Conservation (phyloP, 75 land plant species). For the Cupressus sempervirens region DNA sequence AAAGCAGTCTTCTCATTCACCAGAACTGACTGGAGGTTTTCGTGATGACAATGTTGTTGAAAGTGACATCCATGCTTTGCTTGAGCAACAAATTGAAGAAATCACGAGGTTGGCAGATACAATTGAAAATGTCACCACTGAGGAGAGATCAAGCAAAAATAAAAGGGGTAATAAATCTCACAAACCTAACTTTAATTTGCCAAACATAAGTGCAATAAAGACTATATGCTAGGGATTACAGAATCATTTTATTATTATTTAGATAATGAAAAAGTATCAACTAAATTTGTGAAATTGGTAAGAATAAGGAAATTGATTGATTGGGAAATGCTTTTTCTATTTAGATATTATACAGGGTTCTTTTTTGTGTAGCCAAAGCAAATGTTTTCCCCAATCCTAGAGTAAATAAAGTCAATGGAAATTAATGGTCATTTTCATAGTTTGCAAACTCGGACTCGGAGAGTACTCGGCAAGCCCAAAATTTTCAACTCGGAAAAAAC, state of each 20-base stretch:
- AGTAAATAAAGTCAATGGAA: neutral
- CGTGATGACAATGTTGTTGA: slow-evolving; percentile 14
- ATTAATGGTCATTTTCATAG: neutral
- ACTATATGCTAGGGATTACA: neutral
- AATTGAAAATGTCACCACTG: slow-evolving; percentile 7
- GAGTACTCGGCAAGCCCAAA: too few species aligned
- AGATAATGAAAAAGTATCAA: neutral
- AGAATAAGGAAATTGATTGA: neutral
- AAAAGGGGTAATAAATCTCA: slow-evolving; percentile 13
- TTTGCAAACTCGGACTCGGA: too few species aligned
- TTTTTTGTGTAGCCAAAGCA: neutral
- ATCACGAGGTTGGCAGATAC: slow-evolving; percentile 20
- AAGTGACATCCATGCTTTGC: slow-evolving; percentile 13
- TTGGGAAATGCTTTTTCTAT: neutral
- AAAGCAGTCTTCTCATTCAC: neutral
- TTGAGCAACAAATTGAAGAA: slow-evolving; percentile 31
- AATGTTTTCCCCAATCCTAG: neutral
- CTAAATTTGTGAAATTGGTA: neutral
- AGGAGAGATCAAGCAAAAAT: slow-evolving; percentile 12
- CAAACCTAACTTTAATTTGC: neutral
- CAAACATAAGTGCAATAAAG: neutral
- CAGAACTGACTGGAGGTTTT: slow-evolving; percentile 1
- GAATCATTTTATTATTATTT: neutral
- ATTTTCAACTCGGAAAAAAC: too few species aligned
- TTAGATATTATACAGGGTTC: neutral